Conservation (phyloP, 768 basidiomycete species). For the Saitozyma podzolica region DNA sequence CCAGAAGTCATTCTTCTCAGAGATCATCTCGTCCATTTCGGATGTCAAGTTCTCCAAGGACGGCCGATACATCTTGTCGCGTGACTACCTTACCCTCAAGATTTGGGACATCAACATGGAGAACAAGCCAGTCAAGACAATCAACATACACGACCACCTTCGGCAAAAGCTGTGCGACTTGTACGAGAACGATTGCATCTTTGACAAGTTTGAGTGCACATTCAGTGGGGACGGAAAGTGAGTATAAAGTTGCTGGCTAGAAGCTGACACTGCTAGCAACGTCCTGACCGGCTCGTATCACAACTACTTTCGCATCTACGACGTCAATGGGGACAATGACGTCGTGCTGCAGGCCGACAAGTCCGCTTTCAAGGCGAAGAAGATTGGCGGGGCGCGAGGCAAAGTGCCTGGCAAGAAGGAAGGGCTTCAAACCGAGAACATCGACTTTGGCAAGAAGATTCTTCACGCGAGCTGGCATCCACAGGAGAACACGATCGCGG, state of each 20-base stretch:
- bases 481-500: constrained; percentile 94
- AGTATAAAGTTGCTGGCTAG: constrained; percentile 32
- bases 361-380: constrained; percentile 99
- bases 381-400: constrained; percentile 76
- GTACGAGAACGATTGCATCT: constrained; percentile 99
- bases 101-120: constrained; percentile 99
- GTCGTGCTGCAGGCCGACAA: constrained; percentile 97
- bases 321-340: constrained; percentile 76
- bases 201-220: constrained; percentile 99
- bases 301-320: constrained; percentile 99
- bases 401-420: constrained; percentile 68
- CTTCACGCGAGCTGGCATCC: constrained; percentile 77
- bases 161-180: constrained; percentile 96
- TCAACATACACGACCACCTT: constrained; percentile 97
- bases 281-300: constrained; percentile 99
- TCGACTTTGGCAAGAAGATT: constrained; percentile 63
- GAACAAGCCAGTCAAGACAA: constrained; percentile 90
- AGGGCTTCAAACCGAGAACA: constrained; percentile 75
- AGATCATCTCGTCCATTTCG: constrained; percentile 99
- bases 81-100: constrained; percentile 96
- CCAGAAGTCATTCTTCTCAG: constrained; percentile 97
- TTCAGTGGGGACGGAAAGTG: constrained; percentile 94
- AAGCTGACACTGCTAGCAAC: constrained; percentile 62
- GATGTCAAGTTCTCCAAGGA: constrained; percentile 99
- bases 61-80: constrained; percentile 91